phyloP scores from a whole-genome alignment of 1,139 yeast species.

The Kodamaea derodonti region DNA sequence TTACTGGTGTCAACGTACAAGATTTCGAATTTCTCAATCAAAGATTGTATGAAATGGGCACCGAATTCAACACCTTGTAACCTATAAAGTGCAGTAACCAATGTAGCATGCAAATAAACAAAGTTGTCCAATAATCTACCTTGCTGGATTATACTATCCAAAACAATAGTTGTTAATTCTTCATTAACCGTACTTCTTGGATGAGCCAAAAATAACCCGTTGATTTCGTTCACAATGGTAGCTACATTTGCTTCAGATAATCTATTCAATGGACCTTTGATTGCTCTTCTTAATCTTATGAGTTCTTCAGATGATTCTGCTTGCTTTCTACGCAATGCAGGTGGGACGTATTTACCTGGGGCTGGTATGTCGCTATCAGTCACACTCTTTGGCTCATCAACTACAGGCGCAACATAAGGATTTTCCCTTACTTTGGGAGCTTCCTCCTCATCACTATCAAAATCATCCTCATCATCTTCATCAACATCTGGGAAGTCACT shows the following conservation, averaged over 20 bases:
- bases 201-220: constrained; percentile 55
- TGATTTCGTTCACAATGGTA: constrained; percentile 66
- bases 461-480: constrained; percentile 19
- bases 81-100: constrained; percentile 71
- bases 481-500: constrained; percentile 18
- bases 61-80: constrained; percentile 88
- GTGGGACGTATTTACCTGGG: constrained; percentile 67
- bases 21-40: constrained; percentile 63
- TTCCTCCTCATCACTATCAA: constrained; percentile 27
- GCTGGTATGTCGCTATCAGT: constrained; percentile 14
- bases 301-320: constrained; percentile 50
- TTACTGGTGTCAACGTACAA: constrained; percentile 22
- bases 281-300: constrained; percentile 49
- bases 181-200: constrained; percentile 79
- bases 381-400: constrained; percentile 4
- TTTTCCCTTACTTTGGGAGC: constrained; percentile 53
- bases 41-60: constrained; percentile 74
- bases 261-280: constrained; percentile 81
- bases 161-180: constrained; percentile 55
- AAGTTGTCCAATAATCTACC: constrained; percentile 70
- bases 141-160: constrained; percentile 66
- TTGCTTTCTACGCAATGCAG: constrained; percentile 64
- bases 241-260: constrained; percentile 81
- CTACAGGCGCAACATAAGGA: constrained; percentile 79
- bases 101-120: constrained; percentile 74